These are phyloP conservation scores for Rosa lucieae DNA, from an alignment of 306 rosid species.

Conservation along the genomic window DNA sequence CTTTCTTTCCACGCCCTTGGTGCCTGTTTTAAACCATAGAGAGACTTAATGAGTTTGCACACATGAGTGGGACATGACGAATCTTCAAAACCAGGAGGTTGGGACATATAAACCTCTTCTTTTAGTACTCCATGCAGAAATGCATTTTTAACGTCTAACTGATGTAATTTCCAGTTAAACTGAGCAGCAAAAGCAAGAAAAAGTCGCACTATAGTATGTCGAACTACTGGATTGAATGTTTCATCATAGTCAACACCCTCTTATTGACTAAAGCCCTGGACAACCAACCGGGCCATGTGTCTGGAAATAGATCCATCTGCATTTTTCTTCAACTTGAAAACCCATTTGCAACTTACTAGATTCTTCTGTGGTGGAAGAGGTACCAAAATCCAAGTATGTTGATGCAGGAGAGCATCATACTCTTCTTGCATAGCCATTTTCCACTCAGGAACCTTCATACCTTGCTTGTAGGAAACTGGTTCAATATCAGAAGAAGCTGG, in stretches of 20 bases:
- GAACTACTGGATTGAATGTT: background rate
- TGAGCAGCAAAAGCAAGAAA: background rate
- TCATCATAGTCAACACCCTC: background rate
- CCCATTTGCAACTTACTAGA: no score
- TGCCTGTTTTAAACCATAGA: background rate
- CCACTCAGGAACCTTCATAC: no score
- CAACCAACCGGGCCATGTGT: no score
- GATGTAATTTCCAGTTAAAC: background rate
- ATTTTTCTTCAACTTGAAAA: no score
- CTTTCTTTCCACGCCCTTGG: background rate
- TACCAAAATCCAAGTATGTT: no score
- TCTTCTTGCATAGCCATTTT: no score
- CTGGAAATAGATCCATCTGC: no score
- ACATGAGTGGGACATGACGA: background rate
- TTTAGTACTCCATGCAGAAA: background rate
- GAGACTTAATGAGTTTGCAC: background rate
- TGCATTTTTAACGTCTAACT: background rate
- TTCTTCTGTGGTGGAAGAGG: no score
- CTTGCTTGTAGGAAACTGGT: no score
- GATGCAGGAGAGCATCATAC: no score
- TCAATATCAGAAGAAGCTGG: no score
- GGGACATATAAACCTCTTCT: background rate
- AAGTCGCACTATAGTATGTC: background rate
- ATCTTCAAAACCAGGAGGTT: background rate
- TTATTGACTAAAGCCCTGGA: background rate